Evolutionary conservation across 352 stramenopile species (phyloP).

Genomic region (Discostella stelligera): DNA sequence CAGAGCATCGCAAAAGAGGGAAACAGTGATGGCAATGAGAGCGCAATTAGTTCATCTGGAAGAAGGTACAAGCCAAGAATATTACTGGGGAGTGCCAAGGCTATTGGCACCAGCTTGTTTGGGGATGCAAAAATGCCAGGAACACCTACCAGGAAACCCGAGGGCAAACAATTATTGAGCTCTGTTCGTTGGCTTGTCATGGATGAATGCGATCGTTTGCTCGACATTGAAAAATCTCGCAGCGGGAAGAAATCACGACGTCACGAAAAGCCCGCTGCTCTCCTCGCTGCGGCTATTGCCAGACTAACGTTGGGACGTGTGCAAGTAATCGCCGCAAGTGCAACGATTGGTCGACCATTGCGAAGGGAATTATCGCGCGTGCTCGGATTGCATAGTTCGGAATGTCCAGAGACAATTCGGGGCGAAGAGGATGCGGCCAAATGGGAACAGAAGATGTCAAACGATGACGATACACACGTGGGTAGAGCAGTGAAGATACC

Average conservation of each 20-base stretch:
- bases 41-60: not conserved
- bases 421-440: slow-evolving; percentile 46
- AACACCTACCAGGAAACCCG: slow-evolving; percentile 70
- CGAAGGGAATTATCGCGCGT: slow-evolving; percentile 74
- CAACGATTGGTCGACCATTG: slow-evolving; percentile 75
- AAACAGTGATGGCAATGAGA: not conserved
- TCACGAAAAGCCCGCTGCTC: slow-evolving; percentile 80
- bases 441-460: slow-evolving; percentile 30
- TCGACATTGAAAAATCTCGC: slow-evolving; percentile 57
- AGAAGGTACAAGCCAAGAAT: slow-evolving; percentile 52
- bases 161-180: slow-evolving; percentile 64
- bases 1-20: slow-evolving; percentile 16
- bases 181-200: slow-evolving; percentile 64
- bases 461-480: slow-evolving; percentile 43
- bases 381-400: slow-evolving; percentile 70
- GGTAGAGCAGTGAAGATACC: slow-evolving; percentile 74
- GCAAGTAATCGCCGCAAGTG: slow-evolving; percentile 75
- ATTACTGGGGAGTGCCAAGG: slow-evolving; percentile 75
- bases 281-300: slow-evolving; percentile 68
- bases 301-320: slow-evolving; percentile 60
- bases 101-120: slow-evolving; percentile 70
- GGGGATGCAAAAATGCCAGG: slow-evolving; percentile 70
- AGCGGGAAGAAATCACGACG: slow-evolving; percentile 39
- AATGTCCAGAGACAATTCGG: slow-evolving; percentile 67
- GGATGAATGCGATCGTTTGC: slow-evolving; percentile 76